phyloP scores from a whole-genome alignment of 768 basidiomycete species.

The Termitomyces sp. region DNA sequence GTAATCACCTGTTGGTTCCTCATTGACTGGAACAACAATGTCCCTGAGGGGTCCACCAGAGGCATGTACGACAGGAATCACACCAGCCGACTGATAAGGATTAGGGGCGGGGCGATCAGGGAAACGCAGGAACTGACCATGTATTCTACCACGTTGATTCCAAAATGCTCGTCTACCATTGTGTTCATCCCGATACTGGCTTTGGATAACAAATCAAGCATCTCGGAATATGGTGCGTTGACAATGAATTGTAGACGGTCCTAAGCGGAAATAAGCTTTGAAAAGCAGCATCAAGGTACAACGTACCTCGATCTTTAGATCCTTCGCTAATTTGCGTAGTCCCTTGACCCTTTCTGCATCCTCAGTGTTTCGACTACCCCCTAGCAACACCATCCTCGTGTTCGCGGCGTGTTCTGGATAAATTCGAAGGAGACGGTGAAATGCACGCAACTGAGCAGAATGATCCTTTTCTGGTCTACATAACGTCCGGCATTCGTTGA shows the following conservation, averaged over 20 bases:
- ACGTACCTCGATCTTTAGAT: conserved; percentile 61
- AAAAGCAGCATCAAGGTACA: conserved; percentile 6
- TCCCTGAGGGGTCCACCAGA: conserved; percentile 91
- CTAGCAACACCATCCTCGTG: conserved; percentile 61
- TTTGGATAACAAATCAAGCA: conserved; percentile 65
- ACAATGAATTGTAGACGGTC: conserved; percentile 70
- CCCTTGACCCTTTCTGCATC: conserved; percentile 67
- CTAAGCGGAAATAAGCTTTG: conserved; percentile 37
- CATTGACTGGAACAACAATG: conserved; percentile 79
- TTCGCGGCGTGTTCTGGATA: conserved; percentile 53
- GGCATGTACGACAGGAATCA: conserved; percentile 87
- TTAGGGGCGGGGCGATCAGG: background rate
- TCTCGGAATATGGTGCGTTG: conserved; percentile 71
- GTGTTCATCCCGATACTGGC: conserved; percentile 88
- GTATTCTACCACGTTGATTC: conserved; percentile 96
- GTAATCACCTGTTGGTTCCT: conserved; percentile 57
- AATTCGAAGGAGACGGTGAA: conserved; percentile 48
- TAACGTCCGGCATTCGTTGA: background rate
- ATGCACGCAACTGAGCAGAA: conserved; percentile 65
- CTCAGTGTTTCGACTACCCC: conserved; percentile 74
- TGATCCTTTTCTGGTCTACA: conserved; percentile 95
- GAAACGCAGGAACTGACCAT: conserved; percentile 55
- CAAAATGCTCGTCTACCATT: conserved; percentile 98
- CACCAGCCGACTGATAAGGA: conserved; percentile 75
- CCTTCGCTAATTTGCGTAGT: conserved; percentile 51